phyloP scores from a whole-genome alignment of 75 land plant genomes.

The Gnetum montanum region DNA sequence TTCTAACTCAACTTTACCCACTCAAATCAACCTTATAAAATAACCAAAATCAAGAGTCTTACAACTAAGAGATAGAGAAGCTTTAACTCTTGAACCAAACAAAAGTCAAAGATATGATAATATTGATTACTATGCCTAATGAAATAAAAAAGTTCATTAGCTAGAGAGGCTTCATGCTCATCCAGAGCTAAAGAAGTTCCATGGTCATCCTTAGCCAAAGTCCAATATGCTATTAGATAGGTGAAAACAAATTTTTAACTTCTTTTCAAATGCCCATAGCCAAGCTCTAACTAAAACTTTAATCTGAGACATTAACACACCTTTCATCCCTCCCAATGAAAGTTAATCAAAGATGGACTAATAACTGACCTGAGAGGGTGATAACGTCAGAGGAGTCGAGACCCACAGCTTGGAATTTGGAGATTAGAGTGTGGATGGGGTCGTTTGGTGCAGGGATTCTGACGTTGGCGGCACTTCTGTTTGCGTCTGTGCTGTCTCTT shows the following conservation, averaged over 20 bases:
- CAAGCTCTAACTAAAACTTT: neutral
- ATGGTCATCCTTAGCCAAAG: neutral
- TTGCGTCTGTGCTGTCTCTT: conserved; percentile 50
- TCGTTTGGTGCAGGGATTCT: conserved; percentile 43
- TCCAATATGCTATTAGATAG: neutral
- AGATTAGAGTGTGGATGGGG: conserved; percentile 14
- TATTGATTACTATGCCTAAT: too few species aligned
- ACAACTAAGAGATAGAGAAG: too few species aligned
- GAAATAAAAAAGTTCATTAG: too few species aligned
- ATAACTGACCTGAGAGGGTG: conserved; percentile 46
- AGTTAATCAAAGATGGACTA: too few species aligned
- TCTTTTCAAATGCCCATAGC: neutral
- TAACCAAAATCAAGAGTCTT: too few species aligned
- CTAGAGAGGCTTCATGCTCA: too few species aligned
- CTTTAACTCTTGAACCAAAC: too few species aligned
- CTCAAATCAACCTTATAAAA: too few species aligned
- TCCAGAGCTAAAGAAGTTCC: neutral
- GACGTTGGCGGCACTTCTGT: conserved; percentile 26
- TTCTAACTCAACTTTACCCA: too few species aligned
- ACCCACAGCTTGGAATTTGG: conserved; percentile 41
- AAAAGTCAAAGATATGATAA: too few species aligned
- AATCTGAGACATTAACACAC: too few species aligned
- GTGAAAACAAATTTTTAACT: neutral
- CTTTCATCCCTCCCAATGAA: too few species aligned
- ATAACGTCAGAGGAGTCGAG: conserved; percentile 53